phyloP scores from a whole-genome alignment of 106 monocot species.

The Apostasia shenzhenica region DNA sequence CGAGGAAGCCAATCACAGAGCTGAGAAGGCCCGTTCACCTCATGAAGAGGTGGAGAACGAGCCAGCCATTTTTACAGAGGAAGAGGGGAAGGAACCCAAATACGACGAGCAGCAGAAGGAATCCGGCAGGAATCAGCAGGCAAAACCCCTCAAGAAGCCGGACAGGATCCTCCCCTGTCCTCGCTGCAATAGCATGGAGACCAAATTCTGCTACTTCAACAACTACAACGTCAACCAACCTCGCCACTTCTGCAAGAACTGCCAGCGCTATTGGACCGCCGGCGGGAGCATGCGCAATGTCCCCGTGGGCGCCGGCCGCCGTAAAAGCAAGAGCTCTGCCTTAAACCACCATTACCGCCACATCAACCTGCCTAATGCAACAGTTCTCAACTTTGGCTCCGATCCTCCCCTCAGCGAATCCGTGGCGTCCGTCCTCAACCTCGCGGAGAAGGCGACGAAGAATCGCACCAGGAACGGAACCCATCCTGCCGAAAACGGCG shows the following conservation, averaged over 20 bases:
- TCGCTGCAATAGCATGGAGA: conserved; percentile 33
- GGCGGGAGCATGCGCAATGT: conserved; percentile 42
- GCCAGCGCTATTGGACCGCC: conserved; percentile 50
- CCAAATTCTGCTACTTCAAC: conserved; percentile 58
- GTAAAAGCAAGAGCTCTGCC: conserved; percentile 29
- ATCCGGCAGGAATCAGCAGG: no score
- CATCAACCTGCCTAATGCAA: neutral
- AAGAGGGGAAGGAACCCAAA: neutral
- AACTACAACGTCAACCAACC: conserved; percentile 50
- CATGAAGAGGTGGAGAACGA: neutral
- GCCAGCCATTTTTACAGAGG: no score
- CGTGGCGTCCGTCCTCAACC: conserved; percentile 13
- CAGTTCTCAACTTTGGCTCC: conserved; percentile 19
- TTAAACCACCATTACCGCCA: conserved; percentile 1
- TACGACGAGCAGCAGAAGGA: neutral
- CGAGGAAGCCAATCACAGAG: neutral
- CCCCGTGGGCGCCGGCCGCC: conserved; percentile 40
- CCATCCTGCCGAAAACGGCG: neutral
- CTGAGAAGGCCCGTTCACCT: neutral
- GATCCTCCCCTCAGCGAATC: conserved; percentile 11
- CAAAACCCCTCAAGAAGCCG: conserved; percentile 14
- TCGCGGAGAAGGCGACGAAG: neutral
- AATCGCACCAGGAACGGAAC: neutral
- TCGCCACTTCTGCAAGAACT: conserved; percentile 42
- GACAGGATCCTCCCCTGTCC: conserved; percentile 40